Conservation (phyloP, 306 rosid genomes). For the Medicago lupulina region DNA sequence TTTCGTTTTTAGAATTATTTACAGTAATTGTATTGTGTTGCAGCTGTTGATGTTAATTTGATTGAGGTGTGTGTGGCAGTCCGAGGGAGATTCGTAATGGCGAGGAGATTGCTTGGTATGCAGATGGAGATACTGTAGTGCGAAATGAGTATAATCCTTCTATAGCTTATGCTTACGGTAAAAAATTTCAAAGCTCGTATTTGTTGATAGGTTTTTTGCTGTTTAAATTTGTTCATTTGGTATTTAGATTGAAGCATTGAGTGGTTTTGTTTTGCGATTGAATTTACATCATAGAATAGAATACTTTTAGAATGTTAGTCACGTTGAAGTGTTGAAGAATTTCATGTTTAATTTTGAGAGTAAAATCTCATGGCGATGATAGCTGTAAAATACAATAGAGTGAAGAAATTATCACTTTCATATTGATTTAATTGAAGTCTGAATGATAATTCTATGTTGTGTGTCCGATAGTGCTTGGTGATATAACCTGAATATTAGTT, state of each 20-base stretch:
- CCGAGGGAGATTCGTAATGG: slow-evolving; percentile 96
- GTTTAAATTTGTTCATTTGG: slow-evolving; percentile 33
- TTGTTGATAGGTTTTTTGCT: slow-evolving; percentile 30
- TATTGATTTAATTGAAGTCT: slow-evolving; percentile 1
- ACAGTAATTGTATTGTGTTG: background rate
- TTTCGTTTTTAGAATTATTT: slow-evolving; percentile 19
- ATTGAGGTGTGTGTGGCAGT: slow-evolving; percentile 49
- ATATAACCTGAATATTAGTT: background rate
- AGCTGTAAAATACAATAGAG: slow-evolving; percentile 2
- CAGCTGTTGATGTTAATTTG: slow-evolving; percentile 34
- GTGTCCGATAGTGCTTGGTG: background rate
- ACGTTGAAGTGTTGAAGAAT: background rate
- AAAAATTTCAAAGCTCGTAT: slow-evolving; percentile 30
- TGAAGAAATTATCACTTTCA: slow-evolving; percentile 18
- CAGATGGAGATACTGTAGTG: slow-evolving; percentile 92
- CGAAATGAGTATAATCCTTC: slow-evolving; percentile 93
- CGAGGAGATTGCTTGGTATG: slow-evolving; percentile 99
- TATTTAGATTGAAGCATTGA: slow-evolving; percentile 3
- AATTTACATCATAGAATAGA: background rate
- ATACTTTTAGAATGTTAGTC: slow-evolving; percentile 15
- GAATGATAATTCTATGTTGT: slow-evolving; percentile 4
- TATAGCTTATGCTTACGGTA: slow-evolving; percentile 96
- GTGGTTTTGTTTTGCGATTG: slow-evolving; percentile 43
- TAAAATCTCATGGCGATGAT: background rate
- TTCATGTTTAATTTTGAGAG: slow-evolving; percentile 5